phyloP scores from a whole-genome alignment of 768 basidiomycete genomes.

The Macrolepiota albuminosa region DNA sequence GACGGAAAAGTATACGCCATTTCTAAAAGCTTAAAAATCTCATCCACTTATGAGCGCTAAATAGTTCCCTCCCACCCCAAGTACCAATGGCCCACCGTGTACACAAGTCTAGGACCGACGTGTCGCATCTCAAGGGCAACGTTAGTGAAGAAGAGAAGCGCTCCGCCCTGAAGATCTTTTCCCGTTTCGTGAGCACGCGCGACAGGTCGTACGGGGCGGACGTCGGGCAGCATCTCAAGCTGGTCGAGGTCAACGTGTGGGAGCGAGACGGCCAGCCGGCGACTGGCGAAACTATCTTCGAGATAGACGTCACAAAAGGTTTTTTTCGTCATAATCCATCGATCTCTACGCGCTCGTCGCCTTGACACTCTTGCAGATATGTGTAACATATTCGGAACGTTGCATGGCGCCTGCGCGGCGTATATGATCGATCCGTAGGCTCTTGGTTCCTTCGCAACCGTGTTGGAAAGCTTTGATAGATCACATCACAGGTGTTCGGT shows the following conservation, averaged over 20 bases:
- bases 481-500: constrained; percentile 33
- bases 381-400: constrained; percentile 41
- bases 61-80: neutral
- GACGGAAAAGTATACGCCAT: neutral
- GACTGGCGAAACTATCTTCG: constrained; percentile 32
- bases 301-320: constrained; percentile 36
- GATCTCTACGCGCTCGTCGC: neutral
- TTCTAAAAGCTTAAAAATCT: constrained; percentile 5
- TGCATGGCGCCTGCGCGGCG: constrained; percentile 58
- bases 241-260: constrained; percentile 32
- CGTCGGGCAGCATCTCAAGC: constrained; percentile 32
- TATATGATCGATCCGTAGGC: constrained; percentile 52
- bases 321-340: neutral
- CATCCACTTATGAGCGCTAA: neutral
- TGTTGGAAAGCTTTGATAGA: neutral
- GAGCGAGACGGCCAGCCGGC: constrained; percentile 11
- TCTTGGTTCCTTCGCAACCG: neutral
- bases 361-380: constrained; percentile 37
- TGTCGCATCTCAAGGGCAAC: constrained; percentile 35
- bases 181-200: constrained; percentile 30
- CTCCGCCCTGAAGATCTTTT: constrained; percentile 26
- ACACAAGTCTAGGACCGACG: constrained; percentile 14
- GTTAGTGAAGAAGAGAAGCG: constrained; percentile 33
- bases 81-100: constrained; percentile 1
- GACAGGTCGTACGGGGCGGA: constrained; percentile 32